Base-by-base conservation (phyloP, 345 rosid genomes). In the Streptanthus diversifolius region DNA sequence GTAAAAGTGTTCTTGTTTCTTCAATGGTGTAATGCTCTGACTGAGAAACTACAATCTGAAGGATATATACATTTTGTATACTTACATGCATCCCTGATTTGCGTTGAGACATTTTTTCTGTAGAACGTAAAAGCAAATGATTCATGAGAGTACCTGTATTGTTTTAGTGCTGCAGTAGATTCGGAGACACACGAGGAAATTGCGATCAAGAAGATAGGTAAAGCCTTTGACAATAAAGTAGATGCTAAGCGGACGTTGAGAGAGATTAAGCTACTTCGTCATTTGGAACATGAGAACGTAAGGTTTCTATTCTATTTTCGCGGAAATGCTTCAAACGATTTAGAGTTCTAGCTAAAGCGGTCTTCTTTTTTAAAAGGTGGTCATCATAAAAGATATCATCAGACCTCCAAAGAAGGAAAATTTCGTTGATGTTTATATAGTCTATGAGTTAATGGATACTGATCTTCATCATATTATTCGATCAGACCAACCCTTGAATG, bases 391-490 rank as follows among this genome's bases (percentile, higher is more conserved):
- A 72, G 89, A 85, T 71, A 75, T 85, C 53, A 80, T 85, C 13
- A 78, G 83, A 43, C 89, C 89, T 35, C 87, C 87, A 37, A 79
- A 76, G 44, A 83, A 61, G 71, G 84, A 83, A 25, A 75, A 52
- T 63, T 85, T 85, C 76, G 32, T 65, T 3, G 89, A 85, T 74
- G 89, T 85, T 58, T 85, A 85, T 68, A 83, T 85, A 70, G 89
- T 83, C 57, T 83, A 64, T 25, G 89, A 85, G 77, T 70, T 83
- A 48, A 73, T 85, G 89, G 89, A 83, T 69, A 78, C 87, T 22
- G 89, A 85, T 83, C 89, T 85, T 66, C 84, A 81, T 79, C 85
- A 83, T 72, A 83, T 85, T 44, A 83, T 85, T 66, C 85, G 84
- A n/a, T 82, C 89, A 45, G 77, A 82, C 69, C 84, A 85, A 64